phyloP scores from a whole-genome alignment of 345 rosid genomes.

The Excoecaria cochinchinensis region DNA sequence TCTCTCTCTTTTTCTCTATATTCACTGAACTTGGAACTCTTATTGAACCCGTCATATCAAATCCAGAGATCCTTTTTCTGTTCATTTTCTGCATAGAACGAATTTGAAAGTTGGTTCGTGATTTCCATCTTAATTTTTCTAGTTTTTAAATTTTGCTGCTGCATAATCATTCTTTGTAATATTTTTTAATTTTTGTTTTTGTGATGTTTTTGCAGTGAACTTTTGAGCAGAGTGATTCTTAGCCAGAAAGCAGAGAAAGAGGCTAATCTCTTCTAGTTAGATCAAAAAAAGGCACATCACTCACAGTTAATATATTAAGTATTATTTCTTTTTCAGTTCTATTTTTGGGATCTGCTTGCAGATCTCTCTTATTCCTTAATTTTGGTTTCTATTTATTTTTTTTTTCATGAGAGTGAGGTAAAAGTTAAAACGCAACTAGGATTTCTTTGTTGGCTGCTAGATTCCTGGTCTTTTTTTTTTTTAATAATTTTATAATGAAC shows the following conservation, averaged over 20 bases:
- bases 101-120: background rate
- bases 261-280: background rate
- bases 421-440: conserved; percentile 14
- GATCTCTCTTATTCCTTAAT: conserved; percentile 32
- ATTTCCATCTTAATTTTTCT: background rate
- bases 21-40: background rate
- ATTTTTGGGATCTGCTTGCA: conserved; percentile 35
- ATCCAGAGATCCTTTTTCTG: background rate
- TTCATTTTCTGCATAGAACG: background rate
- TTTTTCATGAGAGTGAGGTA: conserved; percentile 4
- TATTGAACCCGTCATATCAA: background rate
- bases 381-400: conserved; percentile 28
- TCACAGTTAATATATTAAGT: background rate
- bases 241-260: conserved; percentile 13
- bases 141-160: background rate
- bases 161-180: background rate
- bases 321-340: background rate
- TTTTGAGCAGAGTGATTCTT: conserved; percentile 15
- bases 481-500: too few species aligned
- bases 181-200: background rate
- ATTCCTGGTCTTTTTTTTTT: conserved; percentile 2
- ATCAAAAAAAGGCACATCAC: conserved; percentile 21
- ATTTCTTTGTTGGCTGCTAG: conserved; percentile 4
- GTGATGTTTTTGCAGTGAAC: conserved; percentile 20
- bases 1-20: background rate